phyloP scores from a whole-genome alignment of 2,329 filamentous ascomycete genomes.

The Macrophomina tecta region DNA sequence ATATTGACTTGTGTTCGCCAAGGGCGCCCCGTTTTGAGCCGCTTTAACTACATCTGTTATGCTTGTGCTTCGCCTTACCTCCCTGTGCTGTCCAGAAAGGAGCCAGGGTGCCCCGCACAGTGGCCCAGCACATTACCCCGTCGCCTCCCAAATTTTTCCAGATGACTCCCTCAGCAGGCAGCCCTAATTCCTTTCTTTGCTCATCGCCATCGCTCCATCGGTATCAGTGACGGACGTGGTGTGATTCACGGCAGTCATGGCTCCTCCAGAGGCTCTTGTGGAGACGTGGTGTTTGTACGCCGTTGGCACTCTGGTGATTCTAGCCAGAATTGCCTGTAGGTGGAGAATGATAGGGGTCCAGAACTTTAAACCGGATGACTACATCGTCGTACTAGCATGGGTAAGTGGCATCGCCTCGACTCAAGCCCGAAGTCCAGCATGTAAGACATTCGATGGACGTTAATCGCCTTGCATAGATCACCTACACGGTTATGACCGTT shows the following conservation, averaged over 20 bases:
- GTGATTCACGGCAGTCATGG: background rate
- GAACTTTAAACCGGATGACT: slow-evolving; percentile 45
- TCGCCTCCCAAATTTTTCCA: background rate
- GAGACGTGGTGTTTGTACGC: slow-evolving; percentile 49
- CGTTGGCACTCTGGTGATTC: slow-evolving; percentile 42
- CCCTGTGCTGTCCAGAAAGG: background rate
- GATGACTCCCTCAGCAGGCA: background rate
- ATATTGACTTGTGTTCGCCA: background rate
- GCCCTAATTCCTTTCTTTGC: background rate
- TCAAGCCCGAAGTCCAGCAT: background rate
- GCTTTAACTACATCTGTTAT: background rate
- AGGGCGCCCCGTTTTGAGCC: background rate
- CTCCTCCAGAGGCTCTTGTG: slow-evolving; percentile 22
- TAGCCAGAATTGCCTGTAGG: slow-evolving; percentile 41
- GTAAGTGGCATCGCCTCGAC: slow-evolving; percentile 30
- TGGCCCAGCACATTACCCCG: background rate
- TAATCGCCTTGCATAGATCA: background rate
- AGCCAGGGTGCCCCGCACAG: background rate
- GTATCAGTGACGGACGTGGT: background rate
- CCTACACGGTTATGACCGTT: slow-evolving; percentile 34
- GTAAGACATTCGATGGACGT: too few relatives aligned
- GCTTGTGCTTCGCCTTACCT: background rate
- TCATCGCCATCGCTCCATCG: background rate
- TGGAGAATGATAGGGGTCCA: slow-evolving; percentile 42
- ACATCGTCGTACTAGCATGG: slow-evolving; percentile 41